Base-by-base conservation (phyloP, 192 early-diverging fungal species). In the Pilobolus umbonatus region DNA sequence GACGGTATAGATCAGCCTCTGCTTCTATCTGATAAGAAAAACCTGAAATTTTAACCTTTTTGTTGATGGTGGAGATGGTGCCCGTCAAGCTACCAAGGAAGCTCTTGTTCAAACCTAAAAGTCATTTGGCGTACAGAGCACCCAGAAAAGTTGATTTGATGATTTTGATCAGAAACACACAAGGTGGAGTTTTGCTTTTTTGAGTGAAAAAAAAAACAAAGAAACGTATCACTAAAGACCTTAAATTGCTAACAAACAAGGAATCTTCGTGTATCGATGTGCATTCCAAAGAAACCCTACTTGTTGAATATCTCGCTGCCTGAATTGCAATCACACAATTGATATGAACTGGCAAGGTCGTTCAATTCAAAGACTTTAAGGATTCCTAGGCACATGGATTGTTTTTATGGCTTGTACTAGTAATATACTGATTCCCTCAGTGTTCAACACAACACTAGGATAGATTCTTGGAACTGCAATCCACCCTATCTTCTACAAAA, bases 121-220 rank as follows among this genome's bases (percentile, higher is more conserved):
- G 8, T 32, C 8, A 32, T 32, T 52, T 19, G 28, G 28, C 29
- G 30, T 34, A 52, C 49, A 52, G 14, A 52, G 12, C 34, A 52
- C 31, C 31, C 49, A 52, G 49, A 52, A 52, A 52, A 32, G 34
- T 52, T 15, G 49, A 52, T 32, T 52, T 52, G 30, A 35, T 52
- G 49, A 32, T 52, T 52, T 52, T 52, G 49, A 52, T n/a, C 49
- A n/a, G 15, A 52, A 52, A 19, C 28, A n/a, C n/a, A 52, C 49
- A 52, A 52, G 40, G 46, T 32, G 49, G 49, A 52, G 26, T 12
- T 52, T 52, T 52, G 49, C 49, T 52, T 31, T 15, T 32, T 31
- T 52, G 49, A 52, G 49, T 52, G 49, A 28, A 52, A 52, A 52
- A 51, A 52, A n/a, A n/a, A n/a, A n/a, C n/a, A n/a, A 52, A 52